A percentile compares a stretch with the other conserved stretches of the same genome.
Conservation (phyloP, 176 grass and related monocot genomes). For the Carex cristatella region DNA sequence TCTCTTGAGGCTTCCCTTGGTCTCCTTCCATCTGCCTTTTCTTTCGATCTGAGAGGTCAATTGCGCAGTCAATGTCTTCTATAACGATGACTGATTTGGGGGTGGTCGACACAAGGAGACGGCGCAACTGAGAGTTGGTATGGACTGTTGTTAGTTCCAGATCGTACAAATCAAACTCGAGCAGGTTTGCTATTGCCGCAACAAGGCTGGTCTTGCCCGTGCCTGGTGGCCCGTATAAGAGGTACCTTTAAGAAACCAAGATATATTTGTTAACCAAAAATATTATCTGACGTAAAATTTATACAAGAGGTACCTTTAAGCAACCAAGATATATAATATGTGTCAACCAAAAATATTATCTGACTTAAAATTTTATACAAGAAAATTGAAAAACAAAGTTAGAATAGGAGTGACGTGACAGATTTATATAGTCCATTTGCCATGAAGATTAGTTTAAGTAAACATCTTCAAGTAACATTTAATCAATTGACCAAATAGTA, state of each 20-base stretch:
- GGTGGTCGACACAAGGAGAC: slow-evolving; percentile 19
- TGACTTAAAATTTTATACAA: no score
- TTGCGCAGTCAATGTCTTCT: slow-evolving; percentile 73
- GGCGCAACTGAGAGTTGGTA: slow-evolving; percentile 47
- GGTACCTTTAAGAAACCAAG: no score
- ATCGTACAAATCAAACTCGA: no score
- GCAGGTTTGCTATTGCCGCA: no score
- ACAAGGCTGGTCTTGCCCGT: no score
- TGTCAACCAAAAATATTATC: slow-evolving; percentile 3
- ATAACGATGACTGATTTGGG: slow-evolving; percentile 73
- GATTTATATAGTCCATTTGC: not conserved
- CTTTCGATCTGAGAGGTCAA: slow-evolving; percentile 60
- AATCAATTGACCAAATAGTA: not conserved
- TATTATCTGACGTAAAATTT: no score
- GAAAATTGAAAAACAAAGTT: not conserved
- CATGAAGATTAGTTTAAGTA: not conserved
- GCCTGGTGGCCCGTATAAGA: no score
- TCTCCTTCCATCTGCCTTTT: not conserved
- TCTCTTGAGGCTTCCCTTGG: slow-evolving; percentile 29
- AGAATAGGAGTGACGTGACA: not conserved
- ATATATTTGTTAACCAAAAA: no score
- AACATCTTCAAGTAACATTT: not conserved
- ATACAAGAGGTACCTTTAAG: slow-evolving; percentile 51
- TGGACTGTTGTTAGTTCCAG: slow-evolving; percentile 58
- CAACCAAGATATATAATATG: not conserved